Conservation (phyloP, 768 basidiomycete species). For the Lactarius sanguifluus region DNA sequence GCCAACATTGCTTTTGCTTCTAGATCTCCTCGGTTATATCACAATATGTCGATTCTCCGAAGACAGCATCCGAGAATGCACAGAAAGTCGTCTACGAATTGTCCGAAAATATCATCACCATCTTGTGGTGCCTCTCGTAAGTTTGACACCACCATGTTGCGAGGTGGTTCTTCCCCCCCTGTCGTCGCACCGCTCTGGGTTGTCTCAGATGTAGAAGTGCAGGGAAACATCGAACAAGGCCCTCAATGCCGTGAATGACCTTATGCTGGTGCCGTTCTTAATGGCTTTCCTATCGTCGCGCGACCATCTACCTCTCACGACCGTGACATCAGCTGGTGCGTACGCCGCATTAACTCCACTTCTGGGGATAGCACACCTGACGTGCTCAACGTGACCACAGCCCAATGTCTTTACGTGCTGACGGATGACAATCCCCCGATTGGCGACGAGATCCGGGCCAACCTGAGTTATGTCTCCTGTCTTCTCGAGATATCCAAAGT, state of each 20-base stretch:
- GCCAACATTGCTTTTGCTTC: conserved; percentile 11
- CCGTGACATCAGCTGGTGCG: conserved; percentile 79
- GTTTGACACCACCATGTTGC: conserved; percentile 36
- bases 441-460: conserved; percentile 59
- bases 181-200: conserved; percentile 26
- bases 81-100: conserved; percentile 82
- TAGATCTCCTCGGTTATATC: conserved; percentile 76
- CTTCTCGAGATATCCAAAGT: conserved; percentile 61
- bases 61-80: conserved; percentile 63
- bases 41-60: conserved; percentile 61
- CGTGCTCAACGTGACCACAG: conserved; percentile 40
- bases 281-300: conserved; percentile 84
- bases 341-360: conserved; percentile 11
- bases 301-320: conserved; percentile 63
- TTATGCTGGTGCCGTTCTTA: conserved; percentile 76
- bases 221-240: conserved; percentile 95
- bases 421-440: conserved; percentile 87
- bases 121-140: conserved; percentile 93
- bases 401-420: conserved; percentile 89
- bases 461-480: conserved; percentile 61
- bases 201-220: conserved; percentile 29
- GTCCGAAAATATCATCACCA: conserved; percentile 90
- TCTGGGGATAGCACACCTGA: not conserved
- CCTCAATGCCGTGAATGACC: conserved; percentile 79
- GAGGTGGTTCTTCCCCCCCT: not conserved